These are phyloP conservation scores for Ceratocystis albifundus DNA, from an alignment of 2,329 filamentous ascomycete species.

Conservation along the genomic window DNA sequence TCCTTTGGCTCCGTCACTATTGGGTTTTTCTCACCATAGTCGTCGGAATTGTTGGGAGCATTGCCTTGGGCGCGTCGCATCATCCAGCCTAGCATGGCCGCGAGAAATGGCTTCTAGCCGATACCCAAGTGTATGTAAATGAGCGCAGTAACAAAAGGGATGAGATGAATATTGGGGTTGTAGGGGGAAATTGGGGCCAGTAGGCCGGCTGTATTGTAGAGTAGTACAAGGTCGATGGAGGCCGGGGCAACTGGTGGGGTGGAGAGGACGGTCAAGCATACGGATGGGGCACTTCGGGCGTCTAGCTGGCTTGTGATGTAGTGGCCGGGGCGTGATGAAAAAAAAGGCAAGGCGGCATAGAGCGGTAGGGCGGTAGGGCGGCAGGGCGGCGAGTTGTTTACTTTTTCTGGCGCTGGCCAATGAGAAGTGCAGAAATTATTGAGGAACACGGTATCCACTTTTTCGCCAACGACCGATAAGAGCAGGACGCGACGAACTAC, in stretches of 20 bases:
- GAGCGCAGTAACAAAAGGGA: too few relatives aligned
- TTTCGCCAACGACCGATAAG: neutral
- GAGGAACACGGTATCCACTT: neutral
- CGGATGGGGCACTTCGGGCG: neutral
- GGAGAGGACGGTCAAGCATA: too few relatives aligned
- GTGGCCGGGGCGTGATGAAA: neutral
- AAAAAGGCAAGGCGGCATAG: too few relatives aligned
- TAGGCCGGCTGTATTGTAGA: too few relatives aligned
- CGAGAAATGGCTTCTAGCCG: neutral
- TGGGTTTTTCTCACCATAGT: constrained; percentile 7
- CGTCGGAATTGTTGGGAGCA: constrained; percentile 29
- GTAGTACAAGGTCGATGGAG: too few relatives aligned
- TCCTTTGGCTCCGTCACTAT: neutral
- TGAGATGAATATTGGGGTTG: too few relatives aligned
- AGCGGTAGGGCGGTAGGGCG: neutral
- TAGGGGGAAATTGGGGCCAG: too few relatives aligned
- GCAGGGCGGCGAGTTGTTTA: neutral
- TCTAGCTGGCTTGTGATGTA: neutral
- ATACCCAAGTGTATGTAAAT: too few relatives aligned
- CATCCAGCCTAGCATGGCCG: constrained; percentile 49
- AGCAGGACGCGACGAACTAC: neutral
- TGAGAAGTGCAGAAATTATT: neutral
- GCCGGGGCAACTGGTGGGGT: too few relatives aligned
- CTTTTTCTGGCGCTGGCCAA: neutral
- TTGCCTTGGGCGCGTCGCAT: constrained; percentile 38